These are phyloP conservation scores for Apocynum venetum DNA, from an alignment of 257 asterid species.

Conservation along the genomic window DNA sequence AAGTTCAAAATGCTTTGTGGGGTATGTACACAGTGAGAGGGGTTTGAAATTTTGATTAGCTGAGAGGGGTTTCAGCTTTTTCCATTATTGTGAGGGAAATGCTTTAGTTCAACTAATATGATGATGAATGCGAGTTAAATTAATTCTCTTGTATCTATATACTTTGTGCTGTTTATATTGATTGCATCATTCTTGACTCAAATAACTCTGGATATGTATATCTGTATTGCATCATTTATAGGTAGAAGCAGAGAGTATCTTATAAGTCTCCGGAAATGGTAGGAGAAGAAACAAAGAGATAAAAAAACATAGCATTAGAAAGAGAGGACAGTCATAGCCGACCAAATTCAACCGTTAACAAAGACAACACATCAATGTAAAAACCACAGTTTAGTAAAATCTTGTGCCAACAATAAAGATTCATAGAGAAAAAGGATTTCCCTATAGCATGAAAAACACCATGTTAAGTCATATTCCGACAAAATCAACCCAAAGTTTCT, in stretches of 20 bases:
- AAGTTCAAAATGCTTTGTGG: slow-evolving; percentile 1
- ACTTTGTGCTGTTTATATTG: background rate
- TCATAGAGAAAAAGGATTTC: background rate
- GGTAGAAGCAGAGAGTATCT: background rate
- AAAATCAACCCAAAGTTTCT: slow-evolving; percentile 5
- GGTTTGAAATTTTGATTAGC: too few species aligned
- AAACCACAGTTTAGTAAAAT: background rate
- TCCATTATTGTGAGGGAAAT: slow-evolving; percentile 24
- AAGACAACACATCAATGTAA: background rate
- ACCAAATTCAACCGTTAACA: background rate
- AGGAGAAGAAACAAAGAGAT: background rate
- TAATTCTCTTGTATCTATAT: background rate
- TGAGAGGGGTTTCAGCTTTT: slow-evolving; percentile 2
- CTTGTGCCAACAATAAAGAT: background rate
- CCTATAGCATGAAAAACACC: background rate
- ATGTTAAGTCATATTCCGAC: slow-evolving; percentile 5
- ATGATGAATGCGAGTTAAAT: background rate
- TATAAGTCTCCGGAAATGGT: background rate
- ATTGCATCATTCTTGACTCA: slow-evolving; percentile 13
- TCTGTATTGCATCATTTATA: background rate
- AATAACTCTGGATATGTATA: background rate
- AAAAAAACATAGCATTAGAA: background rate
- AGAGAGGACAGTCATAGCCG: background rate
- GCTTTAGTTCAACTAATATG: slow-evolving; percentile 3
- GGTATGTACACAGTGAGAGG: too few species aligned